Percentiles rank a stretch among this genome's conserved stretches.
phyloP scores from a whole-genome alignment of 352 stramenopile genomes.

The Globisporangium cylindrosporum region DNA sequence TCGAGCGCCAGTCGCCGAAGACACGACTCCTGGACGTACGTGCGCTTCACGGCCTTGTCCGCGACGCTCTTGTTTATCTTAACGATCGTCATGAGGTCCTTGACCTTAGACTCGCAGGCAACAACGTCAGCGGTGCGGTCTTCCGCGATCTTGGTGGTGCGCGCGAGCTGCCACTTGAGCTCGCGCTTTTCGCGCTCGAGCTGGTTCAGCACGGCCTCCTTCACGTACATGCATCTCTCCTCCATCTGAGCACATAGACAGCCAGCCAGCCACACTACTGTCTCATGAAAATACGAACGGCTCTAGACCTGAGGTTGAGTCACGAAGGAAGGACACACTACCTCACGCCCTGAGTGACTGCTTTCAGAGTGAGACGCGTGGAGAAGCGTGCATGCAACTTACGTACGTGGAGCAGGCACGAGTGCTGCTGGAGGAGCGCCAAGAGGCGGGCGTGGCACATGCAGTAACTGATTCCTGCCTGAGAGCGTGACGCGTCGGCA shows the following conservation, averaged over 20 bases:
- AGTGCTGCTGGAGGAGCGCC: no score
- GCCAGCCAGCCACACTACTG: no score
- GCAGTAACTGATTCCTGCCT: no score
- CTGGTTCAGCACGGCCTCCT: slow-evolving; percentile 41
- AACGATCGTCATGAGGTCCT: slow-evolving; percentile 65
- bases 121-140: slow-evolving; percentile 26
- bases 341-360: no score
- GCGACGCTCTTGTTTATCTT: slow-evolving; percentile 60
- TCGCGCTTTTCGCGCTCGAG: slow-evolving; percentile 51
- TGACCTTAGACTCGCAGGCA: slow-evolving; percentile 45
- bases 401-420: no score
- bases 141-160: slow-evolving; percentile 37
- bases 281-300: no score
- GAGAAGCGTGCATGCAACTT: no score
- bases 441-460: no score
- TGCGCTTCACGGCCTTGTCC: slow-evolving; percentile 39
- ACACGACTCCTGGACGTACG: slow-evolving; percentile 29
- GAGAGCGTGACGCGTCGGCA: no score
- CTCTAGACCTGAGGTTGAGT: no score
- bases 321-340: no score
- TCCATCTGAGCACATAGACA: slow-evolving; percentile 10
- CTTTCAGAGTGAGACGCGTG: no score
- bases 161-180: slow-evolving; percentile 53
- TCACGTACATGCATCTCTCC: slow-evolving; percentile 44
- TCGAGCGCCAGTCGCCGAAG: slow-evolving; percentile 28